Evolutionary conservation across 768 basidiomycete species (phyloP), one percentile per base, ranked within the genome.

Genomic region (Hortiboletus campestris): DNA sequence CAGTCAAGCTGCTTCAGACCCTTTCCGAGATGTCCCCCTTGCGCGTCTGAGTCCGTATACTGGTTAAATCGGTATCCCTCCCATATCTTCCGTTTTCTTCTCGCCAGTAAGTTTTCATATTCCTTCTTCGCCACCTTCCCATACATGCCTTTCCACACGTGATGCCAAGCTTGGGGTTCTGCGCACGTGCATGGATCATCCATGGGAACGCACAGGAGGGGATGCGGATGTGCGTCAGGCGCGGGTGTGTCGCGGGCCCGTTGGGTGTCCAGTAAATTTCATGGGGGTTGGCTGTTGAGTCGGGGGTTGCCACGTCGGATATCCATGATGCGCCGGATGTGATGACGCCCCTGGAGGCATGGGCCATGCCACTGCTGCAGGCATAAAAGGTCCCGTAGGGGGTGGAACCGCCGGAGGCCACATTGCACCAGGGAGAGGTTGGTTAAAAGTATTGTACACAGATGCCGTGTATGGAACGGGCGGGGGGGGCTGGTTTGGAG

Each of bases 1-100:
- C 81, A 91, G 64, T 92, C 90, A 50, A 87, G 72, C 49, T 84
- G 73, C 59, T 82, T 80, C 68, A 91, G 75, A 10, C 84, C 84
- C 46, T 79, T 75, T 9, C 82, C 83, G 4, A 91, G 77, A 40
- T 71, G 70, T 0, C 88, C 90, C 0, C 90, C 90, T 1, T 89
- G 89, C 2, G 84, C 88, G 46, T 81, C 82, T 22, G 72, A 72
- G 32, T 78, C 78, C 10, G 82, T 79, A 11, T 85, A 85, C 19
- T 89, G 80, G 65, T 92, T 91, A 65, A 80, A 75, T 35, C 76
- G 71, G 67, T 89, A 91, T 32, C 82, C 76, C 28, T 77, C 73
- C 40, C 73, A 72, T 13, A 89, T 74, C 11, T 72, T 67, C 1
- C 73, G 73, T 56, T 80, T 75, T 13, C 72, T 72, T 19, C 42